A percentile compares a stretch with the other conserved stretches of the same genome.
Evolutionary conservation across 345 rosid species (phyloP).

Genomic region (Salix suchowensis): DNA sequence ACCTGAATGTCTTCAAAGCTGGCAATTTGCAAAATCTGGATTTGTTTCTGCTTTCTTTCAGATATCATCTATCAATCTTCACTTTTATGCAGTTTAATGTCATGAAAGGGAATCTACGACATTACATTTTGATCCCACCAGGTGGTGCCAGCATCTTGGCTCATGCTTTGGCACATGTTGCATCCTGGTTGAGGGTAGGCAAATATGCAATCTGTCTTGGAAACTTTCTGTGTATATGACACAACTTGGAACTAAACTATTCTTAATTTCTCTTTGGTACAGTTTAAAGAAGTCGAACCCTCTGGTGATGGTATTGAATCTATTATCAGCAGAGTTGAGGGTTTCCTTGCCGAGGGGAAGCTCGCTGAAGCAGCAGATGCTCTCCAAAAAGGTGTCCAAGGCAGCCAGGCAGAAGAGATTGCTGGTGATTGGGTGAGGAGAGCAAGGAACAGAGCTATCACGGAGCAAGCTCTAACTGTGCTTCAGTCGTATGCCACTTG

Average conservation of each 20-base stretch:
- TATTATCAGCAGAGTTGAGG: conserved; percentile 60
- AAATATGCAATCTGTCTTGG: conserved; percentile 6
- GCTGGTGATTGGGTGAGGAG: conserved; percentile 63
- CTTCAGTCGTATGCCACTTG: conserved; percentile 86
- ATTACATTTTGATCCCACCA: conserved; percentile 81
- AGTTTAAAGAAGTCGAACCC: conserved; percentile 67
- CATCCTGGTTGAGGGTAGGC: conserved; percentile 81
- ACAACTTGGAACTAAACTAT: background rate
- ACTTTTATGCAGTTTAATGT: conserved; percentile 55
- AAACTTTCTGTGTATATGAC: background rate
- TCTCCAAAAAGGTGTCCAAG: conserved; percentile 82
- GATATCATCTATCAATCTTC: background rate
- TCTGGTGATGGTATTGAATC: conserved; percentile 74
- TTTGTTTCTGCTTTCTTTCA: background rate
- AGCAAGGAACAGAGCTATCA: conserved; percentile 77
- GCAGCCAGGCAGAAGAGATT: conserved; percentile 78
- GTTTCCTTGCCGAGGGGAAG: conserved; percentile 71
- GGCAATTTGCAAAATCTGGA: background rate
- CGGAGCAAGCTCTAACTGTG: conserved; percentile 78
- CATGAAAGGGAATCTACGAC: conserved; percentile 74
- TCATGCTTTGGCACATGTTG: conserved; percentile 68
- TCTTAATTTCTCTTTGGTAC: background rate
- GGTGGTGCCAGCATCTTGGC: conserved; percentile 88
- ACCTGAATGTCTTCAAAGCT: background rate
- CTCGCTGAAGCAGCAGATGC: conserved; percentile 83